These are phyloP conservation scores for Hyparrhenia diplandra DNA, from an alignment of 176 grass and related monocot genomes.

Conservation along the genomic window DNA sequence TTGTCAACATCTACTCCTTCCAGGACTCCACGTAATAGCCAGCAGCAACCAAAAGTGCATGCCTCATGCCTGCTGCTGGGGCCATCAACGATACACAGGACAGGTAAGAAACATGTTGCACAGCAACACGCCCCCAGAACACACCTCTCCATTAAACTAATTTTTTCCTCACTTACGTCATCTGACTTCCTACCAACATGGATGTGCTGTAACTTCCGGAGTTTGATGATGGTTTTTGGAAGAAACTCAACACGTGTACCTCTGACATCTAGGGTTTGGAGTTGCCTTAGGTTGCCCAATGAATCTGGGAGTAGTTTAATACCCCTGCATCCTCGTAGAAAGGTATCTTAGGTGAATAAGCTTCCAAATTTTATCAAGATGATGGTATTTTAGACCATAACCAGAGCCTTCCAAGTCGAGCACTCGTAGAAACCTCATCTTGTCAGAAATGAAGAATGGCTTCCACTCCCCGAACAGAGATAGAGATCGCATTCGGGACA, in stretches of 20 bases:
- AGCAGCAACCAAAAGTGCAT: too few species aligned
- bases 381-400: not conserved
- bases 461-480: not conserved
- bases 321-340: not conserved
- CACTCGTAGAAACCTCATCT: not conserved
- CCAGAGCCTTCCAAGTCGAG: not conserved
- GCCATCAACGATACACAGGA: not conserved
- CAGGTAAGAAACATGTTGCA: not conserved
- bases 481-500: not conserved
- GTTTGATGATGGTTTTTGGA: not conserved
- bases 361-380: not conserved
- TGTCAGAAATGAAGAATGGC: not conserved
- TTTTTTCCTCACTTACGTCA: too few species aligned
- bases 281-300: not conserved
- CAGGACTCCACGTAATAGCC: too few species aligned
- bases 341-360: not conserved
- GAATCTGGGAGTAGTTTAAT: not conserved
- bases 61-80: not conserved
- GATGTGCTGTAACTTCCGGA: not conserved
- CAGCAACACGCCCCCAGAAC: too few species aligned
- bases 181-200: not conserved
- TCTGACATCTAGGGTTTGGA: not conserved
- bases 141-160: too few species aligned
- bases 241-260: fast-evolving
- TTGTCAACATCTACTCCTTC: too few species aligned